These are phyloP conservation scores for Colletotrichum magnum DNA, from an alignment of 2,329 filamentous ascomycete genomes.

Conservation along the genomic window DNA sequence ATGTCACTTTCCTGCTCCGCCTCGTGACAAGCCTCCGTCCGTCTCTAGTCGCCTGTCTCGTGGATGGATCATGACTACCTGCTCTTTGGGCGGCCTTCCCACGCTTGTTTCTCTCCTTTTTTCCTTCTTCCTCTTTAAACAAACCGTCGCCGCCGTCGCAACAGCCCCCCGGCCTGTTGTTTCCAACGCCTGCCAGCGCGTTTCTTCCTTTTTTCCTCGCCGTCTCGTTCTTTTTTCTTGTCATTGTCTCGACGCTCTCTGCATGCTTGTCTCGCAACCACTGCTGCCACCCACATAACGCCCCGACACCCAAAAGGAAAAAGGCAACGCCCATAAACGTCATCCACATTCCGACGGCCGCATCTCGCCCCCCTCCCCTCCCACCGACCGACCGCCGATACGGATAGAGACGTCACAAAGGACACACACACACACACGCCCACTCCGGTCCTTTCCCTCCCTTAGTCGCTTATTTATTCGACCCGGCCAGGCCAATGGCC, in stretches of 20 bases:
- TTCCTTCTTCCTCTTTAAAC: constrained; percentile 26
- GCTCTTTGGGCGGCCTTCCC: neutral
- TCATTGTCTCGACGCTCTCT: neutral
- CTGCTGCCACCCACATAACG: constrained; percentile 9
- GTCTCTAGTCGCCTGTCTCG: neutral
- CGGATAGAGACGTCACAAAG: constrained; percentile 34
- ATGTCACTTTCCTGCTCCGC: constrained; percentile 35
- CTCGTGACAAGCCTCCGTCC: constrained; percentile 33
- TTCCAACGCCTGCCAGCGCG: constrained; percentile 12
- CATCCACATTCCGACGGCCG: constrained; percentile 34
- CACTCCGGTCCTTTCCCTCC: constrained; percentile 14
- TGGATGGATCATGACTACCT: constrained; percentile 6
- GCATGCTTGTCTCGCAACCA: constrained; percentile 22
- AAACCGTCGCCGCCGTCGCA: neutral
- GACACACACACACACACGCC: constrained; percentile 4
- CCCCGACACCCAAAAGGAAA: constrained; percentile 14
- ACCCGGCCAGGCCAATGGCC: constrained; percentile 32
- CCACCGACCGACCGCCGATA: neutral
- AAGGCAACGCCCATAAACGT: constrained; percentile 28
- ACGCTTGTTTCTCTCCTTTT: constrained; percentile 25
- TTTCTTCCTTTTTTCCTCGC: constrained; percentile 7
- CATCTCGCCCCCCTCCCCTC: constrained; percentile 20
- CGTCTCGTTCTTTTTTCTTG: constrained; percentile 8
- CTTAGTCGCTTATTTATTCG: constrained; percentile 27
- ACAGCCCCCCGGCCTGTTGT: neutral